A percentile compares a stretch with the other conserved stretches of the same genome.
Evolutionary conservation across 768 basidiomycete genomes (phyloP).

Genomic region (Gelatoporia subvermispora): DNA sequence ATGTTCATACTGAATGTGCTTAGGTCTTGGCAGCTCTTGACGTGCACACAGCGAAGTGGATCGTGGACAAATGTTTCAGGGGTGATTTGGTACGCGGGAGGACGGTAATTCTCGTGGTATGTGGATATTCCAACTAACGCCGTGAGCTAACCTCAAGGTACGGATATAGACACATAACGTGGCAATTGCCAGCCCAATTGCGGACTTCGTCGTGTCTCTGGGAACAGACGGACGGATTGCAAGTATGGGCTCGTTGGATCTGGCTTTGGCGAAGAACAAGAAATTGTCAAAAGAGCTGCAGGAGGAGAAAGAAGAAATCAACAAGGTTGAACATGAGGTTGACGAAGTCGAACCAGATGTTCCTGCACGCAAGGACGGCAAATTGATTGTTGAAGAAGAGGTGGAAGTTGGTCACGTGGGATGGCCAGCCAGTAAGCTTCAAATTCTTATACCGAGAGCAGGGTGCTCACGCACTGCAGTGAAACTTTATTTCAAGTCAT

Average conservation of each 20-base stretch:
- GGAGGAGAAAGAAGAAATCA: constrained; percentile 11
- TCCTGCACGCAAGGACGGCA: too few species aligned
- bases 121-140: constrained; percentile 8
- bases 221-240: too few species aligned
- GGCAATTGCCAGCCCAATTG: constrained; percentile 45
- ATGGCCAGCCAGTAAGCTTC: constrained; percentile 28
- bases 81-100: constrained; percentile 42
- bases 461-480: constrained; percentile 18
- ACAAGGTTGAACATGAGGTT: constrained; percentile 16
- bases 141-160: neutral
- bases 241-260: constrained; percentile 45
- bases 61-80: constrained; percentile 42
- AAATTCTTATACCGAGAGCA: neutral
- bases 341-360: constrained; percentile 14
- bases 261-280: constrained; percentile 37
- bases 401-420: constrained; percentile 31
- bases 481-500: constrained; percentile 24
- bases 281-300: constrained; percentile 20
- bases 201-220: constrained; percentile 39
- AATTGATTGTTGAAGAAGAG: too few species aligned
- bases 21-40: too few species aligned
- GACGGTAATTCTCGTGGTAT: constrained; percentile 46
- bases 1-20: constrained; percentile 46
- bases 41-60: too few species aligned
- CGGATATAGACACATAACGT: constrained; percentile 41